phyloP scores from a whole-genome alignment of 331 rosid genomes.

The Rosa hybrid region DNA sequence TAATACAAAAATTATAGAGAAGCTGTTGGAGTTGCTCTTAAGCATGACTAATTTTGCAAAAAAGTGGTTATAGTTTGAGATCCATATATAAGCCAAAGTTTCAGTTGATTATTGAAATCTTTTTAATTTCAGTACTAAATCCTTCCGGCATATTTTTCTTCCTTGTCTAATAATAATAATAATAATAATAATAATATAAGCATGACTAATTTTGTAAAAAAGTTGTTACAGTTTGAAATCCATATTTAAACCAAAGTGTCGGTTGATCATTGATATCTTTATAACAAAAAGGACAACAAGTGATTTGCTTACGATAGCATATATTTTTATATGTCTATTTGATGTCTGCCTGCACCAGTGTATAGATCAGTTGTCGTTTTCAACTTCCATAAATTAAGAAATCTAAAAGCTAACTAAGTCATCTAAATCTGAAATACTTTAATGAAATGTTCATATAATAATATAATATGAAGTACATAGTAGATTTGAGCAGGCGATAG shows the following conservation, averaged over 20 bases:
- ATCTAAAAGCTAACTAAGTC: slow-evolving; percentile 1
- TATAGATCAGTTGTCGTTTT: slow-evolving; percentile 21
- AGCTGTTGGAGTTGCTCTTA: no score
- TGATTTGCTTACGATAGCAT: slow-evolving; percentile 15
- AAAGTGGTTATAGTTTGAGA: not conserved
- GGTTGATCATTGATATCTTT: not conserved
- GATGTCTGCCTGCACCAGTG: not conserved
- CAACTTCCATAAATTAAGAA: not conserved
- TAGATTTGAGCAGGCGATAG: not conserved
- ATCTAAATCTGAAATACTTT: slow-evolving; percentile 3
- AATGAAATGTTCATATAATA: not conserved
- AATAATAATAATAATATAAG: no score
- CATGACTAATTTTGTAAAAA: not conserved
- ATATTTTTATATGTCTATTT: not conserved
- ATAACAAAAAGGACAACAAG: not conserved
- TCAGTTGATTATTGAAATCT: not conserved
- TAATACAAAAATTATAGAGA: no score
- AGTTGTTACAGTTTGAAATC: not conserved
- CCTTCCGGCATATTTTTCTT: no score
- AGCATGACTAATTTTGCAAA: not conserved
- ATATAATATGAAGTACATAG: not conserved
- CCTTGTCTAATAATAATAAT: not conserved
- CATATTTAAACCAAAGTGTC: not conserved
- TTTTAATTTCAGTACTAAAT: no score
- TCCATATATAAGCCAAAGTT: not conserved